Percentiles rank a stretch among this genome's conserved stretches.
Conservation (phyloP, 306 rosid species). For the Acacia crassicarpa region DNA sequence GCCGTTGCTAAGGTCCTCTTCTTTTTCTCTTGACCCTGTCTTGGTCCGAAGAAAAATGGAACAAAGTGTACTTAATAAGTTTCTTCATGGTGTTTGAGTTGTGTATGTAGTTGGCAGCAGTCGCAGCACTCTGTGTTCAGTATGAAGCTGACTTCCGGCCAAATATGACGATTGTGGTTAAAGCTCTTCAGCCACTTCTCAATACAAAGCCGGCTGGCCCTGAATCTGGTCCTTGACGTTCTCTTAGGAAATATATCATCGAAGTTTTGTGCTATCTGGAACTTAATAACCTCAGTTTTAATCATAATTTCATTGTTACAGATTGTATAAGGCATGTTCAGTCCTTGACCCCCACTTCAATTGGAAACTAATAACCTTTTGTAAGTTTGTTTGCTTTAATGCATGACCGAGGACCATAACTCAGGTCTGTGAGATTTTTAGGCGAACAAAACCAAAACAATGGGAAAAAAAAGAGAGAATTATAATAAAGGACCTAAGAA, state of each 20-base stretch:
- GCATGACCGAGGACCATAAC: slow-evolving; percentile 12
- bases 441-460: background rate
- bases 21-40: background rate
- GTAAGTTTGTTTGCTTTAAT: background rate
- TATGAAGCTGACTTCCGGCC: slow-evolving; percentile 98
- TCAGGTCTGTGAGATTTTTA: slow-evolving; percentile 1
- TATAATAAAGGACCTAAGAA: too few relatives aligned
- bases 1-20: slow-evolving; percentile 88
- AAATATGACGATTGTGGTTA: slow-evolving; percentile 95
- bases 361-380: background rate
- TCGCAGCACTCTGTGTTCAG: slow-evolving; percentile 97
- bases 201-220: slow-evolving; percentile 85
- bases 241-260: background rate
- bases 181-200: slow-evolving; percentile 95
- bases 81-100: slow-evolving; percentile 25
- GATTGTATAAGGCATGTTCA: slow-evolving; percentile 26
- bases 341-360: slow-evolving; percentile 12
- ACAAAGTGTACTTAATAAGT: background rate
- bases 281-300: slow-evolving; percentile 14
- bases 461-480: too few relatives aligned
- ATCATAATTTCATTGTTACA: background rate
- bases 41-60: background rate
- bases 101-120: slow-evolving; percentile 86
- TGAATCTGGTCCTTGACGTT: slow-evolving; percentile 48
- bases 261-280: slow-evolving; percentile 36